These are phyloP conservation scores for Huntiella moniliformis DNA, from an alignment of 2,329 filamentous ascomycete genomes.

Conservation along the genomic window DNA sequence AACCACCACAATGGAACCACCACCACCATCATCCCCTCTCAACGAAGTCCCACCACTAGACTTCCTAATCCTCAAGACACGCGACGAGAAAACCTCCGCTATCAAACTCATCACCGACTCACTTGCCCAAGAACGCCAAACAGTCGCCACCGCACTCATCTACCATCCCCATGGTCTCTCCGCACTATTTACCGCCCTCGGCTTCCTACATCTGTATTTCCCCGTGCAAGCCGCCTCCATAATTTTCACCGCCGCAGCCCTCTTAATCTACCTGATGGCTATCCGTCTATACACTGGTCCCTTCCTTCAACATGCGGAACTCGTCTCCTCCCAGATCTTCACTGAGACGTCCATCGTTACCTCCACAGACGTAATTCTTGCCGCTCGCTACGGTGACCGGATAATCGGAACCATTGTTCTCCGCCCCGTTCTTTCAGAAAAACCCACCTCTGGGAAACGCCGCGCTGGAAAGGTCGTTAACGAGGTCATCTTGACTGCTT, in stretches of 20 bases:
- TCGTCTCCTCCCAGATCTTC: background rate
- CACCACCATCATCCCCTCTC: background rate
- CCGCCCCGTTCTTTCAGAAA: background rate
- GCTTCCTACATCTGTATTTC: constrained; percentile 13
- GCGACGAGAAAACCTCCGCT: constrained; percentile 43
- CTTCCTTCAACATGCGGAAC: constrained; percentile 1
- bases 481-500: constrained; percentile 41
- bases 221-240: constrained; percentile 8
- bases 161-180: constrained; percentile 38
- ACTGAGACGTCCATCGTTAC: background rate
- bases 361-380: background rate
- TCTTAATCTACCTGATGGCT: constrained; percentile 1
- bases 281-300: constrained; percentile 1
- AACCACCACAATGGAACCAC: background rate
- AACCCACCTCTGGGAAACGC: background rate
- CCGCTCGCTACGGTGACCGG: background rate
- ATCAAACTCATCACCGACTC: constrained; percentile 63
- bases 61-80: constrained; percentile 32
- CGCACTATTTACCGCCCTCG: constrained; percentile 23
- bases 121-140: constrained; percentile 63
- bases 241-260: constrained; percentile 20
- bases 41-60: constrained; percentile 12
- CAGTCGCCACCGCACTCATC: constrained; percentile 44
- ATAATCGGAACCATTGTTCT: constrained; percentile 1
- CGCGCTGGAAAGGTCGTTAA: background rate